These are phyloP conservation scores for Monilinia aucupariae DNA, from an alignment of 2,329 filamentous ascomycete genomes.

Conservation along the genomic window DNA sequence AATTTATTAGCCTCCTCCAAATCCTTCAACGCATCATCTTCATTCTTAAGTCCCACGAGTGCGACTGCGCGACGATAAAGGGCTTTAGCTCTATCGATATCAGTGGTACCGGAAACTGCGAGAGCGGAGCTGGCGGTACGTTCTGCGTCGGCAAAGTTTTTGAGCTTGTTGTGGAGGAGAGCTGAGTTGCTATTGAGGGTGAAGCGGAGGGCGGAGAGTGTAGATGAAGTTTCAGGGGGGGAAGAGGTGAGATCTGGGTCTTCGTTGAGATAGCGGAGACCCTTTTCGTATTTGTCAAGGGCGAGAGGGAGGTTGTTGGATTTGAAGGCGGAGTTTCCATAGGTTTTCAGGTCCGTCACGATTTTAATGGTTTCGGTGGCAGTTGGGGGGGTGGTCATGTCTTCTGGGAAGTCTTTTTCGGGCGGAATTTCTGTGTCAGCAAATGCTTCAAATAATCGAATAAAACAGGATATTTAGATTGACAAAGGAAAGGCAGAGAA, in stretches of 20 bases:
- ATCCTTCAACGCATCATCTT: slow-evolving; percentile 72
- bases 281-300: slow-evolving; percentile 92
- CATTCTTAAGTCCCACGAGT: slow-evolving; percentile 71
- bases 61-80: slow-evolving; percentile 78
- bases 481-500: background rate
- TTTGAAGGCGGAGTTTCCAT: slow-evolving; percentile 92
- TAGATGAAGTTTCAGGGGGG: slow-evolving; percentile 57
- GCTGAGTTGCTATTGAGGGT: slow-evolving; percentile 84
- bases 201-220: slow-evolving; percentile 72
- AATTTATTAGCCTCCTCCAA: slow-evolving; percentile 71
- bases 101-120: slow-evolving; percentile 57
- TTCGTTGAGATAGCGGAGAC: slow-evolving; percentile 80
- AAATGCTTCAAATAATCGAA: slow-evolving; percentile 1
- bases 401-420: slow-evolving; percentile 74
- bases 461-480: background rate
- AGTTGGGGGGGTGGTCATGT: slow-evolving; percentile 57
- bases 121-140: slow-evolving; percentile 69
- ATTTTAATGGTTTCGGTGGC: slow-evolving; percentile 70
- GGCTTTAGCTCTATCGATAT: slow-evolving; percentile 83
- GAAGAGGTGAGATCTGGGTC: slow-evolving; percentile 71
- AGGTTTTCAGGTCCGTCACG: slow-evolving; percentile 79
- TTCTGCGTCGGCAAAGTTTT: slow-evolving; percentile 63
- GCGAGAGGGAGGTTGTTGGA: slow-evolving; percentile 60
- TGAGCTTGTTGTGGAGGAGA: slow-evolving; percentile 76
- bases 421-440: background rate